Conservation (phyloP, 2,329 filamentous ascomycete species). For the Arthrobotrys sphaeroides region DNA sequence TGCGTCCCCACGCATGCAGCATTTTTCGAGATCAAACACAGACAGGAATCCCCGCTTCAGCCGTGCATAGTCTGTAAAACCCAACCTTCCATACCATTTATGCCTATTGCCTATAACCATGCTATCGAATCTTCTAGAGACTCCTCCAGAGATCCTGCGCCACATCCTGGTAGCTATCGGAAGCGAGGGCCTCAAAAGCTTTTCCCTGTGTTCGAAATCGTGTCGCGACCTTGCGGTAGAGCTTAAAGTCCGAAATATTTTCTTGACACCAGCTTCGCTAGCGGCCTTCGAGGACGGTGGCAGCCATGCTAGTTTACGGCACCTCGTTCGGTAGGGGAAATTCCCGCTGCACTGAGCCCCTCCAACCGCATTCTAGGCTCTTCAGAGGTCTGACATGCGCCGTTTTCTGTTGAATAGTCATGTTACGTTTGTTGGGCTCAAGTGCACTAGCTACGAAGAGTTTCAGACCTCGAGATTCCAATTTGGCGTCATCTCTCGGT, state of each 20-base stretch:
- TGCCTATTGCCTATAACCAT: slow-evolving; percentile 8
- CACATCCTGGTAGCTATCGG: slow-evolving; percentile 13
- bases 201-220: slow-evolving; percentile 25
- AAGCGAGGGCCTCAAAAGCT: slow-evolving; percentile 27
- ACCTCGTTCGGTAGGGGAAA: slow-evolving; percentile 18
- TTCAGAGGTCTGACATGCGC: slow-evolving; percentile 8
- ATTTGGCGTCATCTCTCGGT: slow-evolving; percentile 9
- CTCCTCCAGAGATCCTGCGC: slow-evolving; percentile 14
- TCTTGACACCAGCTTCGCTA: slow-evolving; percentile 3
- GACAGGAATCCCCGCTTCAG: slow-evolving; percentile 6
- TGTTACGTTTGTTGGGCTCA: slow-evolving; percentile 18
- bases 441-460: slow-evolving; percentile 9
- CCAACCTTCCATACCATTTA: slow-evolving; percentile 9
- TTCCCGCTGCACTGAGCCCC: background rate
- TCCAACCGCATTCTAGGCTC: slow-evolving; percentile 1
- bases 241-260: slow-evolving; percentile 8
- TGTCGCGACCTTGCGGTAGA: slow-evolving; percentile 21
- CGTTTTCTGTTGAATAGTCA: slow-evolving; percentile 7
- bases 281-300: slow-evolving; percentile 24
- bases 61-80: slow-evolving; percentile 9
- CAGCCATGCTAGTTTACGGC: background rate
- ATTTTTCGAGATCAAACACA: slow-evolving; percentile 17
- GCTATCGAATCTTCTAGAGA: slow-evolving; percentile 9
- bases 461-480: slow-evolving; percentile 12
- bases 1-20: slow-evolving; percentile 13